Evolutionary conservation across 1,284 basidiomycete genomes (phyloP).

Genomic region (Neotropicomus parvogracilis): DNA sequence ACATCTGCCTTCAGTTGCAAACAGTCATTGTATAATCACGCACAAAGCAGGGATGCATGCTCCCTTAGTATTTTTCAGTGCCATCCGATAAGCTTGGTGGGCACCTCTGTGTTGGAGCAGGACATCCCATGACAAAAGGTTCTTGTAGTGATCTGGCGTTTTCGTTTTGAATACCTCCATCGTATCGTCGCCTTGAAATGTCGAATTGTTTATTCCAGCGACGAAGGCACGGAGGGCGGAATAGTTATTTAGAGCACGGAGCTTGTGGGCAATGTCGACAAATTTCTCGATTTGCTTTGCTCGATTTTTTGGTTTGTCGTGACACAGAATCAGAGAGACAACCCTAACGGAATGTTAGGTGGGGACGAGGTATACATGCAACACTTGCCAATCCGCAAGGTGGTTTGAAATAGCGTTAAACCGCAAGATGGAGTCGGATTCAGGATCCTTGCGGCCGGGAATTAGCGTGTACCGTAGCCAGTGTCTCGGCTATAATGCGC

Average conservation of each 20-base stretch:
- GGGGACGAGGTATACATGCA: background rate
- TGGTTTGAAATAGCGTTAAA: slow-evolving; percentile 73
- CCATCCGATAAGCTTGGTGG: slow-evolving; percentile 76
- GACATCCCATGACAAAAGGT: slow-evolving; percentile 72
- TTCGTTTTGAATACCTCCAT: slow-evolving; percentile 64
- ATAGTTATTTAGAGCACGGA: slow-evolving; percentile 73
- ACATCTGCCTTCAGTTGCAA: slow-evolving; percentile 15
- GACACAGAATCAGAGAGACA: slow-evolving; percentile 72
- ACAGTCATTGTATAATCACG: slow-evolving; percentile 36
- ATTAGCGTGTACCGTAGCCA: slow-evolving; percentile 75
- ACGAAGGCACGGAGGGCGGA: slow-evolving; percentile 77
- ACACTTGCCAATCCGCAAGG: slow-evolving; percentile 66
- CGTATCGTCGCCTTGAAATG: slow-evolving; percentile 65
- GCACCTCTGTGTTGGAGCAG: slow-evolving; percentile 67
- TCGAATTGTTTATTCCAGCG: slow-evolving; percentile 76
- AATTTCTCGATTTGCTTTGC: slow-evolving; percentile 75
- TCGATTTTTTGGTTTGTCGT: slow-evolving; percentile 63
- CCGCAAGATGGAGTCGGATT: slow-evolving; percentile 59
- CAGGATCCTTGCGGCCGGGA: slow-evolving; percentile 59
- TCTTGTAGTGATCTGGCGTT: slow-evolving; percentile 62
- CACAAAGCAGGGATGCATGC: slow-evolving; percentile 75
- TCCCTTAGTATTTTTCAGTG: slow-evolving; percentile 74
- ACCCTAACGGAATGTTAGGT: slow-evolving; percentile 47
- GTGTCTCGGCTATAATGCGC: slow-evolving; percentile 59
- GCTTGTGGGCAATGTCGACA: slow-evolving; percentile 65